Evolutionary conservation across 148 eudicot species (phyloP), one percentile per base, ranked within the genome.

Genomic region (Euryodendron excelsum): DNA sequence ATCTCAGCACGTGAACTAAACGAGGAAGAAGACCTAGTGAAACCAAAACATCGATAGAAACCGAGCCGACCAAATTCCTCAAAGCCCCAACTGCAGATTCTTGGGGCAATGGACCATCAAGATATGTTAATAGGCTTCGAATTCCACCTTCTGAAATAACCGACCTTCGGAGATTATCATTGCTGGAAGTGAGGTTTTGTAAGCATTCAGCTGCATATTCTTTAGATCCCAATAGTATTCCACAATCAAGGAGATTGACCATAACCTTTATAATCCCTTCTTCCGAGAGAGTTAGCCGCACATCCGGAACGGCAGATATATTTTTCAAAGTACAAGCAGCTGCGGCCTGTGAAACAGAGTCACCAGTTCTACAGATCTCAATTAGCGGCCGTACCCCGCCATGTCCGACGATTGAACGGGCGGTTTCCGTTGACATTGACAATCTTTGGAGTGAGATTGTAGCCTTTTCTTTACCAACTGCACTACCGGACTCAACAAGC

Each of bases 171-270:
- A 93, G 85, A 56, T 69, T 82, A 73, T 96, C 97, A 61, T 90
- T 92, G 72, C 87, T 84, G 7, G 90, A 81, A 33, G 97, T 91
- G 62, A 96, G 92, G 80, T 89, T 90, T 80, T 93, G 98, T 73
- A 96, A 78, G 86, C 97, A 96, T 61, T 96, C 94, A 0, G 98
- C 98, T 5, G 98, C 97, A 58, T 96, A 89, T 78, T 96, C 99
- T 80, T 90, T 96, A 0, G 98, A 92, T 33, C 92, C 93, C 63
- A 89, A 79, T 67, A 90, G 78, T 10, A 88, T 80, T 74, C 97
- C 99, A 8, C 78, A 70, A 82, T 93, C 97, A 6, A 96, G 90
- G 61, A 93, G 90, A 83, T 87, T 62, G 56, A 96, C 84, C 98
- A 93, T 91, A n/a, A 88, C 82, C 58, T 68, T 85, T 6, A 89